These are phyloP conservation scores for Scheffersomyces quercinus DNA, from an alignment of 1,139 yeast genomes.

Conservation along the genomic window DNA sequence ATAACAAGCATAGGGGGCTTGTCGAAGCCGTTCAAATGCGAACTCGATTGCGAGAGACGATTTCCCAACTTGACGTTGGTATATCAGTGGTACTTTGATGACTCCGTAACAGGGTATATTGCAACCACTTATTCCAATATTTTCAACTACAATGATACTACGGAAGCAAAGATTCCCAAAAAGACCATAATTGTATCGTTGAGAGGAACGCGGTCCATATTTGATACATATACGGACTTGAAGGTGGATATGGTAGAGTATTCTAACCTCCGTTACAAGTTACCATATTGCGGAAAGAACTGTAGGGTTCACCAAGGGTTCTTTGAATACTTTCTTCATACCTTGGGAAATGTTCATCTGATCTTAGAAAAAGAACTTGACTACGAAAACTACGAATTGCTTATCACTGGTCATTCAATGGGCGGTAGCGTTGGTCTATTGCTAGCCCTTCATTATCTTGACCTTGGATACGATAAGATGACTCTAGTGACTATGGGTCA, in stretches of 20 bases:
- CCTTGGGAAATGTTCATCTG: constrained; percentile 29
- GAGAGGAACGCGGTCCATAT: constrained; percentile 50
- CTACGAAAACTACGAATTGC: constrained; percentile 31
- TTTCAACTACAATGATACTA: constrained; percentile 19
- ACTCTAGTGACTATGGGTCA: constrained; percentile 52
- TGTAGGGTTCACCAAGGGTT: constrained; percentile 55
- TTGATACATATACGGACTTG: constrained; percentile 47
- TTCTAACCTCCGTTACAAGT: constrained; percentile 21
- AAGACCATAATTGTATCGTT: constrained; percentile 42
- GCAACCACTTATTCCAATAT: constrained; percentile 35
- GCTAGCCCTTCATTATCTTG: constrained; percentile 38
- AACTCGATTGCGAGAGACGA: constrained; percentile 35
- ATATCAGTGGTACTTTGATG: constrained; percentile 49
- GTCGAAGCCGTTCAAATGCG: constrained; percentile 47
- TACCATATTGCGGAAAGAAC: constrained; percentile 33
- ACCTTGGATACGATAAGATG: constrained; percentile 33
- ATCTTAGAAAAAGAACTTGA: constrained; percentile 25
- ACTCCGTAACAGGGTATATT: constrained; percentile 40
- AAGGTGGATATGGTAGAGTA: constrained; percentile 40
- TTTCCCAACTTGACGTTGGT: constrained; percentile 46
- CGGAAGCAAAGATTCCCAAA: constrained; percentile 8
- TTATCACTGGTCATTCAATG: constrained; percentile 51
- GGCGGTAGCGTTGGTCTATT: constrained; percentile 52
- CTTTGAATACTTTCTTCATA: constrained; percentile 30
- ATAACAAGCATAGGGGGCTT: constrained; percentile 37